phyloP scores from a whole-genome alignment of 495 filamentous ascomycete genomes.

The Aspergillus indologenus region DNA sequence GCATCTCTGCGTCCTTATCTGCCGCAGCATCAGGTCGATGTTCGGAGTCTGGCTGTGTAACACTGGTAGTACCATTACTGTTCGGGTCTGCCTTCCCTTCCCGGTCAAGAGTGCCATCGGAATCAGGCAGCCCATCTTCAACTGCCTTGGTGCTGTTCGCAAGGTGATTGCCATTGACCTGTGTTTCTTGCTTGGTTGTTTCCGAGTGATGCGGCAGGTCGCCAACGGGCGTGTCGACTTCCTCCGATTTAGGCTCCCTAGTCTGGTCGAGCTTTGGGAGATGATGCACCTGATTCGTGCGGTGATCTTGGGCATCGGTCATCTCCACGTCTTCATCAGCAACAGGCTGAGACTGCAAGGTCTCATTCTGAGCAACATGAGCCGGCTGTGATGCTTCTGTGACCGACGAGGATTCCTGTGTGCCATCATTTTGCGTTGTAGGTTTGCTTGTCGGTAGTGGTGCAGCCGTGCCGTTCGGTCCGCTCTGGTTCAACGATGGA shows the following conservation, averaged over 20 bases:
- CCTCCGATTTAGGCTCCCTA: slow-evolving; percentile 39
- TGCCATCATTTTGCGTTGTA: slow-evolving; percentile 7
- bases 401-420: slow-evolving; percentile 11
- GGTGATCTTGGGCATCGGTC: slow-evolving; percentile 30
- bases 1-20: slow-evolving; percentile 38
- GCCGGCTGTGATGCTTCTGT: slow-evolving; percentile 8
- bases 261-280: slow-evolving; percentile 12
- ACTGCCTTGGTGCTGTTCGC: slow-evolving; percentile 8
- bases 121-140: slow-evolving; percentile 7
- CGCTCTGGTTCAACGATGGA: slow-evolving; percentile 19
- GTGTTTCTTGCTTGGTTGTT: slow-evolving; percentile 11
- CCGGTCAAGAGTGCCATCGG: slow-evolving; percentile 12
- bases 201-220: slow-evolving; percentile 39
- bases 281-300: slow-evolving; percentile 2
- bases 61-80: slow-evolving; percentile 11
- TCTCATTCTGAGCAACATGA: slow-evolving; percentile 15
- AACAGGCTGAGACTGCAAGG: neutral
- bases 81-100: slow-evolving; percentile 16
- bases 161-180: slow-evolving; percentile 15
- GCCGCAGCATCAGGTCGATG: slow-evolving; percentile 10
- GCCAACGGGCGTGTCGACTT: slow-evolving; percentile 35
- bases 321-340: slow-evolving; percentile 44
- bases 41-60: slow-evolving; percentile 10
- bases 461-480: slow-evolving; percentile 13
- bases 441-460: slow-evolving; percentile 10